Base-by-base conservation (phyloP, 306 rosid genomes). In the Glycine latifolia region DNA sequence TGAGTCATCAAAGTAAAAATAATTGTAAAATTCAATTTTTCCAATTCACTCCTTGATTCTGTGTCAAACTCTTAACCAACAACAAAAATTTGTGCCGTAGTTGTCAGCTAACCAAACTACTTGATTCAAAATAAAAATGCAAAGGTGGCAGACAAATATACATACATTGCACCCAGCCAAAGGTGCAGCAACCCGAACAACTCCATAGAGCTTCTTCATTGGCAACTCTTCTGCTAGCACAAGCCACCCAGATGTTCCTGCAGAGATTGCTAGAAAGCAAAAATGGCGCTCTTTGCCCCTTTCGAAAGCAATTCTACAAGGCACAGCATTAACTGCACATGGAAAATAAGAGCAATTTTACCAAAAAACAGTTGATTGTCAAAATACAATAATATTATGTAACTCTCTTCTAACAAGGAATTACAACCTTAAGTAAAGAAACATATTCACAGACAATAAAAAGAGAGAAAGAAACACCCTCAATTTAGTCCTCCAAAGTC, bases 281-380 rank as follows among this genome's bases (percentile, higher is more conserved):
- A 94, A 91, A 73, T 92, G 93, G 6, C 97, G 93, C 56, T 94
- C 97, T 88, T 89, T 94, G 17, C 98, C 97, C 86, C 97, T 87
- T 87, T 92, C 98, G 8, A 94, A 94, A 12, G 98, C 93, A 86
- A 94, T 92, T 88, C 98, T 85, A 86, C 98, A 94, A 83, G 95
- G 92, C 79, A 94, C 81, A 0, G 94, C 89, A 76, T 91, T 92
- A 73, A 83, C 98, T 94, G 92, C 90, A 81, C 37, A 75, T 31
- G 78, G 77, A 68, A 89, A 75, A 85, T 20, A 71, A 49, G 53
- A 68, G 41, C 55, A 85, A 54, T 69, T 83, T 78, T 69, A 71
- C 48, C 49, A 58, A 52, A 48, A 48, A 79, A 67, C 60, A 66
- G 39, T 55, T 16, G 14, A 79, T 26, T 35, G 46, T 48, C 62